These are phyloP conservation scores for Amylostereum chailletii DNA, from an alignment of 1,284 basidiomycete species.

Conservation along the genomic window DNA sequence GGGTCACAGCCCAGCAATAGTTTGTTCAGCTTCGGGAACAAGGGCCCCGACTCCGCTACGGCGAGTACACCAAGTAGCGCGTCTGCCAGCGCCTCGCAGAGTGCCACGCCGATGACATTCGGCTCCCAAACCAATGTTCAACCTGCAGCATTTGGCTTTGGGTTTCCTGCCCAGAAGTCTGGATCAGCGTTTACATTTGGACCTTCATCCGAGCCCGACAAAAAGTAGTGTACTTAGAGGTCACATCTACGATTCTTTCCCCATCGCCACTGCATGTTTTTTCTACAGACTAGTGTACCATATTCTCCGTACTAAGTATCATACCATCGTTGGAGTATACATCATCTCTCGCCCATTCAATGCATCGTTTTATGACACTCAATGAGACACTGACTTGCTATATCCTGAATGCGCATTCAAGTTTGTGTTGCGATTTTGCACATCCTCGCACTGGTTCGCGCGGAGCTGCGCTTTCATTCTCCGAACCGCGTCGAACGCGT, in stretches of 20 bases:
- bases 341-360: too few relatives aligned
- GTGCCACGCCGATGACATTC: background rate
- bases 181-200: background rate
- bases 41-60: background rate
- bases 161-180: background rate
- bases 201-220: too few relatives aligned
- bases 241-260: too few relatives aligned
- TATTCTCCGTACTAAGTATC: too few relatives aligned
- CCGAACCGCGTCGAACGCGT: conserved; percentile 14
- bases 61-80: background rate
- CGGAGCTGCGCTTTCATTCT: conserved; percentile 10
- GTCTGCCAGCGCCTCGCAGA: background rate
- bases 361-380: too few relatives aligned
- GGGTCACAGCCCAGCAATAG: background rate
- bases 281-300: too few relatives aligned
- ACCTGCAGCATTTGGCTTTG: background rate
- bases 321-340: too few relatives aligned
- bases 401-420: too few relatives aligned
- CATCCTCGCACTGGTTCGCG: background rate
- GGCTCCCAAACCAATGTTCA: background rate
- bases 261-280: too few relatives aligned
- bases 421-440: too few relatives aligned
- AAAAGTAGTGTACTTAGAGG: too few relatives aligned
- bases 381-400: too few relatives aligned
- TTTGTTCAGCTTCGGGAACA: background rate